Base-by-base conservation (phyloP, 257 asterid genomes). In the Fraxinus excelsior region DNA sequence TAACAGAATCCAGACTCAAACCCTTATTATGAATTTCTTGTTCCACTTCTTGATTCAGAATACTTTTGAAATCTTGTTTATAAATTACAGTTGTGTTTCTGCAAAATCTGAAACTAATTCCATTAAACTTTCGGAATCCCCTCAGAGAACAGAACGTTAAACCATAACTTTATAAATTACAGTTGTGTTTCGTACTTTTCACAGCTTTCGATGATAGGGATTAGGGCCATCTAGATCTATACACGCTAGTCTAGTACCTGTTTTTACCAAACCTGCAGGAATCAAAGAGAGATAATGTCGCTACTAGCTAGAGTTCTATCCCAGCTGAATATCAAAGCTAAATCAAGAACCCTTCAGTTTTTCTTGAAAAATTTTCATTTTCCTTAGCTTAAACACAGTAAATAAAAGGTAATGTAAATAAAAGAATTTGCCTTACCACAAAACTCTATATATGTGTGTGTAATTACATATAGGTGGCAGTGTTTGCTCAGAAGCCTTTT, bases 1-100 rank as follows among this genome's bases (percentile, higher is more conserved):
- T 87, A 53, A 85, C 95, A 84, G 97, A 88, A 92, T 94, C 98
- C 99, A 94, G 97, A 88, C 80, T 92, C 97, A 81, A 89, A 84
- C 87, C 86, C 86, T 82, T 79, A 64, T 78, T 56, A 49, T 67
- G 67, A 62, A 70, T 73, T 72, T 82, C 88, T 74, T 76, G 83
- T 80, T 91, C 94, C 97, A 92, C 97, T 89, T 85, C 90, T 87
- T 82, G 82, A 83, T 73, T 77, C 42, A 71, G 62, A 34, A 11
- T 13, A 42, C 56, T 23, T 46, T 14, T 46, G 3, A 40, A 40
- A 42, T 46, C 58, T 46, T 46, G 58, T 46, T 46, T 14, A 46
- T n/a, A 46, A 16, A 46, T 12, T 42, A 42, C 18, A 42, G 18
- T 42, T n/a, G 21, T 46, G 7, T 46, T 46, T 16, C 58, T 14